Percentiles rank a stretch among this genome's conserved stretches.
These are phyloP conservation scores for Butyriboletus loyo DNA, from an alignment of 768 basidiomycete genomes.

Conservation along the genomic window DNA sequence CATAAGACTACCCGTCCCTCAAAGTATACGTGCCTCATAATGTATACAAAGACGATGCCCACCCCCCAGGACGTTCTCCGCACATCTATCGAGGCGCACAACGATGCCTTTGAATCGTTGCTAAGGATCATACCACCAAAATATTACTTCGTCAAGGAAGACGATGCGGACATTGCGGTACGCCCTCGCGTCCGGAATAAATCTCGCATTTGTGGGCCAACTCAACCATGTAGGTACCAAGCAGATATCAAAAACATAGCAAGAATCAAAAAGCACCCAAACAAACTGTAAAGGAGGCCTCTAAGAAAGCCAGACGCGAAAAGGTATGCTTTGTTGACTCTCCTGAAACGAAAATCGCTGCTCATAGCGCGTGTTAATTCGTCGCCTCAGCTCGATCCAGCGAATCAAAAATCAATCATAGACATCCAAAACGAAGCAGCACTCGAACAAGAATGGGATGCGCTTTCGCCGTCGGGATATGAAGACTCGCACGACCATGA, in stretches of 20 bases:
- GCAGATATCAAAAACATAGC: slow-evolving; percentile 83
- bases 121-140: slow-evolving; percentile 85
- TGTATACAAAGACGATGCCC: slow-evolving; percentile 38
- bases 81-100: slow-evolving; percentile 76
- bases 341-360: background rate
- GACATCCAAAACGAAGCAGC: slow-evolving; percentile 67
- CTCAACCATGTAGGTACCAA: slow-evolving; percentile 34
- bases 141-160: slow-evolving; percentile 60
- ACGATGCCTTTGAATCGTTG: slow-evolving; percentile 79
- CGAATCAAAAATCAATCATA: slow-evolving; percentile 74
- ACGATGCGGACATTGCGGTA: slow-evolving; percentile 10
- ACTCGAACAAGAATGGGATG: slow-evolving; percentile 30
- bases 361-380: background rate
- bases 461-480: slow-evolving; percentile 14
- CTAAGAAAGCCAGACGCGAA: slow-evolving; percentile 83
- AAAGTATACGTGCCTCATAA: background rate
- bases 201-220: background rate
- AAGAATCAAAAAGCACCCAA: slow-evolving; percentile 82
- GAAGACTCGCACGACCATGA: slow-evolving; percentile 30
- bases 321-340: slow-evolving; percentile 50
- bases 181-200: background rate
- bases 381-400: slow-evolving; percentile 76
- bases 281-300: slow-evolving; percentile 84
- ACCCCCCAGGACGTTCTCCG: slow-evolving; percentile 49
- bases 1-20: background rate